Evolutionary conservation across 106 monocot species (phyloP).

Genomic region (Apostasia ramifera): DNA sequence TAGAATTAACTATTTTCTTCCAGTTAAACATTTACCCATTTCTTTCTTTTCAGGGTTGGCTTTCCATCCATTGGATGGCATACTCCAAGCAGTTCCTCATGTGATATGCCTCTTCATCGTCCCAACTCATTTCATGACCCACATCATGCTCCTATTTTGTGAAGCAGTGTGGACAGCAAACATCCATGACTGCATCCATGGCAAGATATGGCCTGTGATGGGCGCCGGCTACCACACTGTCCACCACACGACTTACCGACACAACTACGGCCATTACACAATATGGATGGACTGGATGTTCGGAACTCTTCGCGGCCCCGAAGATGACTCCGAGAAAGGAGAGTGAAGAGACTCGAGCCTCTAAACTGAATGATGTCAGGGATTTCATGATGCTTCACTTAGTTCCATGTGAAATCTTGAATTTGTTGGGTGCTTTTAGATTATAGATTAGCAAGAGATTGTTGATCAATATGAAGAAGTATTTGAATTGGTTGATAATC

Average conservation of each 20-base stretch:
- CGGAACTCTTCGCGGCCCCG: slow-evolving; percentile 48
- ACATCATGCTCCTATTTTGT: slow-evolving; percentile 36
- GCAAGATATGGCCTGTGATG: slow-evolving; percentile 59
- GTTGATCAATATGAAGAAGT: too few relatives aligned
- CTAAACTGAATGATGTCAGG: background rate
- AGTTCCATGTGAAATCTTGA: background rate
- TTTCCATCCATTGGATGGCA: slow-evolving; percentile 63
- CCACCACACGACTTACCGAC: slow-evolving; percentile 63
- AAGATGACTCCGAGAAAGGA: slow-evolving; percentile 21
- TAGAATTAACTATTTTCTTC: too few relatives aligned
- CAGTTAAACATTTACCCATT: background rate
- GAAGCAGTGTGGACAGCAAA: slow-evolving; percentile 67
- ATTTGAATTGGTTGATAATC: too few relatives aligned
- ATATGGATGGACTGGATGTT: slow-evolving; percentile 66
- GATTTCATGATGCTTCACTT: slow-evolving; percentile 10
- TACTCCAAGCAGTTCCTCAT: slow-evolving; percentile 48
- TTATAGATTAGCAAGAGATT: too few relatives aligned
- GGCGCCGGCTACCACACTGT: slow-evolving; percentile 73
- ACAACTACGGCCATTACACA: slow-evolving; percentile 73
- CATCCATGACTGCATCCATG: slow-evolving; percentile 66
- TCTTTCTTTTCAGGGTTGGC: slow-evolving; percentile 33
- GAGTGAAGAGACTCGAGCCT: background rate
- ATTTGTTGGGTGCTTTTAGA: too few relatives aligned
- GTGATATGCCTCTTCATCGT: slow-evolving; percentile 47
- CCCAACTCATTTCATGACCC: slow-evolving; percentile 55